Evolutionary conservation across 2,329 filamentous ascomycete genomes (phyloP).

Genomic region (Colletotrichum horii): DNA sequence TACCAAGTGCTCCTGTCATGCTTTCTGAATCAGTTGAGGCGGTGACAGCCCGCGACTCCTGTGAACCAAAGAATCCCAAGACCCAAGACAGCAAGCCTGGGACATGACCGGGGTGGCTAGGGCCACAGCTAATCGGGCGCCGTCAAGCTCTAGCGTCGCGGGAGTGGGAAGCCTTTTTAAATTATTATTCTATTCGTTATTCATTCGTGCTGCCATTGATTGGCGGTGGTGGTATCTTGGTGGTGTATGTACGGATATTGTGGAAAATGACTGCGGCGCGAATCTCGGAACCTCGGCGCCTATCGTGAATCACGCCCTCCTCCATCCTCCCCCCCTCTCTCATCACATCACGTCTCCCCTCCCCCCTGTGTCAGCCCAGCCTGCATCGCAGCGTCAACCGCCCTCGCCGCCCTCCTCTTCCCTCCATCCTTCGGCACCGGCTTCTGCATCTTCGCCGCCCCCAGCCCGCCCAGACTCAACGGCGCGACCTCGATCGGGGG

Average conservation of each 20-base stretch:
- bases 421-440: background rate
- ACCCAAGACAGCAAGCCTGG: background rate
- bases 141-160: background rate
- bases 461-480: constrained; percentile 5
- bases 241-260: background rate
- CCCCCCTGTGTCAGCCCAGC: background rate
- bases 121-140: constrained; percentile 13
- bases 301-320: background rate
- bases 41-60: background rate
- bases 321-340: background rate
- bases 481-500: constrained; percentile 8
- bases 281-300: background rate
- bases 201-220: background rate
- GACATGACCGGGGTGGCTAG: constrained; percentile 2
- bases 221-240: background rate
- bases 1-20: background rate
- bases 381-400: background rate
- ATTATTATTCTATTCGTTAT: background rate
- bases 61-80: background rate
- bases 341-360: background rate
- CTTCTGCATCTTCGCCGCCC: constrained; percentile 12
- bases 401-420: background rate
- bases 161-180: background rate
- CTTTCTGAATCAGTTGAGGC: background rate
- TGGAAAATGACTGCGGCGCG: background rate